Base-by-base conservation (phyloP, 352 stramenopile genomes). In the Aphanomyces euteiches region DNA sequence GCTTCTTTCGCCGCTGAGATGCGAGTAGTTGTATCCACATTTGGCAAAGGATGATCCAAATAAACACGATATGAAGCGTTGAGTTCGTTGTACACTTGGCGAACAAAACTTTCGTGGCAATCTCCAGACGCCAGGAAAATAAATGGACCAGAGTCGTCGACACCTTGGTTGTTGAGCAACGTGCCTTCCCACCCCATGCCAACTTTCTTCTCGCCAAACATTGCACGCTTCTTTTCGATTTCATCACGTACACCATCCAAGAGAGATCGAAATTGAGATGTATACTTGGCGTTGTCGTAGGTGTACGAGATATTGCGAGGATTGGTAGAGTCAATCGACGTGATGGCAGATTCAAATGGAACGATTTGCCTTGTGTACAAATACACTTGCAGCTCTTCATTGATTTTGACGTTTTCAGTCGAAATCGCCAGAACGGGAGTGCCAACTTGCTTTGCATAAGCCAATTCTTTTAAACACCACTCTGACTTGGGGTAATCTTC, bases 391-490 rank as follows among this genome's bases (percentile, higher is more conserved):
- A 93, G 82, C 58, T 93, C 84, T 7, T 92, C 83, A 10, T 77
- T 86, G 36, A 92, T 65, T 65, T 65, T 36, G 37, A 36, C 48
- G 13, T 19, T 65, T 39, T 65, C 19, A 19, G 8, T 36, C 41
- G 48, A 10, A 7, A 65, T 36, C 7, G 8, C 57, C 13, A 65
- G 19, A 19, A 65, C 57, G 0, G 85, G 85, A 13, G 82, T 94
- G 3, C 84, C 84, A 0, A 89, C 81, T 74, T 94, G 85, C 58
- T 94, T 94, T 1, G 87, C 87, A 7, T 91, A 73, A 15, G 87
- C 85, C 17, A 94, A 63, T 56, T 94, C 85, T 57, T 94, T 94
- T n/a, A 93, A 56, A 58, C 87, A 94, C 87, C 85, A 93, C 47
- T 94, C 85, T 0, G 84, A 92, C 40, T 85, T 66, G 2, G 84